Evolutionary conservation across 2,329 filamentous ascomycete species (phyloP), one percentile per base, ranked within the genome.

Genomic region (Arthrocladium fulminans): DNA sequence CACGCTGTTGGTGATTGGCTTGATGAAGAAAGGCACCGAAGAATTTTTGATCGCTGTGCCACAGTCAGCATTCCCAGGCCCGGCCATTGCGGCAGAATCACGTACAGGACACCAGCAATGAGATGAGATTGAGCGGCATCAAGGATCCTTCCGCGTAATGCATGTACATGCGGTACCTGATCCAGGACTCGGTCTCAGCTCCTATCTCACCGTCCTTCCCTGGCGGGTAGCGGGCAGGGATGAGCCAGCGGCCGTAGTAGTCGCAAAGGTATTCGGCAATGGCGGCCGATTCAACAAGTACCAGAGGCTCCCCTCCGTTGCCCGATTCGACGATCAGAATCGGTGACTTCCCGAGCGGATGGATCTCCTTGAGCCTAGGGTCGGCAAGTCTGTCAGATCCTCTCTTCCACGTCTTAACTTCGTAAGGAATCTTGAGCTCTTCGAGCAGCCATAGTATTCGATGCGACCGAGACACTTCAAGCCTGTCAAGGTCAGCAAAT

Each of bases 341-440:
- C 0, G 90, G 90, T 1, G 87, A 88, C 65, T 95, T 95, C 53
- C 90, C 90, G 3, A 96, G 74, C 0, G 87, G 84, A 61, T 95
- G 88, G 30, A 94, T 68, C 54, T 86, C 74, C 60, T 84, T 82
- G 39, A 96, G 75, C 59, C 86, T 83, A 0, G 79, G 71, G 2
- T 87, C 86, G 1, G 89, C 89, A n/a, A 86, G 72, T 58, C 72
- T 75, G 48, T 83, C 76, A 49, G 67, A 59, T 32, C 65, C 63
- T 30, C 89, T 83, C 65, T 86, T 87, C 74, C 84, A 92, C 47
- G 84, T 75, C 60, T 90, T 80, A 50, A 96, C 69, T 53, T 89
- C 79, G 67, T 94, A 95, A 23, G 83, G 75, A 27, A 94, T 66
- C 37, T 84, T 75, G 53, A 92, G 80, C 65, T 90, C 87, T 63